Evolutionary conservation across 768 basidiomycete genomes (phyloP).

Genomic region (Amanita polypyramis): DNA sequence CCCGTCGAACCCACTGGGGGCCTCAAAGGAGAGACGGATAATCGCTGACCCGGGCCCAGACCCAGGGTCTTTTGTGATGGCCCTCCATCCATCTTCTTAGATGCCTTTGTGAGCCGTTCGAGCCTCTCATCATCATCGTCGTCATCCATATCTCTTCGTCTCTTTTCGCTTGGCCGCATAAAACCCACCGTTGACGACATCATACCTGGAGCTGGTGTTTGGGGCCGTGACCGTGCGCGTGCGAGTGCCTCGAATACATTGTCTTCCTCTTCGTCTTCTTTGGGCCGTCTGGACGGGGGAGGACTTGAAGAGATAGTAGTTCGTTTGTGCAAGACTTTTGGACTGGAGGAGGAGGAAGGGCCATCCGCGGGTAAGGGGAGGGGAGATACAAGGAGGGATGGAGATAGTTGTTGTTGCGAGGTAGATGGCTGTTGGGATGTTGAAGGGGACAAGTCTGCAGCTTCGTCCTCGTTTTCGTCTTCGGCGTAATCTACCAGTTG

Average conservation of each 20-base stretch:
- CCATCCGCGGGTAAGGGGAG: slow-evolving; percentile 8
- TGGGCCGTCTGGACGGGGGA: slow-evolving; percentile 29
- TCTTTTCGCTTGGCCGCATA: slow-evolving; percentile 56
- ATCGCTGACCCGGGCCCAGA: slow-evolving; percentile 11
- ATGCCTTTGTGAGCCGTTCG: slow-evolving; percentile 48
- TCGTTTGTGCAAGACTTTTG: slow-evolving; percentile 28
- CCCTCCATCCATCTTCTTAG: slow-evolving; percentile 41
- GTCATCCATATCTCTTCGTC: slow-evolving; percentile 64
- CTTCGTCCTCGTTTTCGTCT: slow-evolving; percentile 48
- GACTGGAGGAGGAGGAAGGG: slow-evolving; percentile 17
- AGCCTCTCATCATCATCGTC: slow-evolving; percentile 62
- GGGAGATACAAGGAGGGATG: slow-evolving; percentile 10
- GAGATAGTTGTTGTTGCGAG: slow-evolving; percentile 1
- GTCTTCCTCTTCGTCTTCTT: slow-evolving; percentile 41
- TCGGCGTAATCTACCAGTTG: slow-evolving; percentile 73
- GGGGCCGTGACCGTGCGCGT: slow-evolving; percentile 25
- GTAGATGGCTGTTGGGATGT: slow-evolving; percentile 1
- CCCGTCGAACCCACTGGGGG: neutral
- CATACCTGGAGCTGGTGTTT: slow-evolving; percentile 25
- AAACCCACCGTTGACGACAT: slow-evolving; percentile 26
- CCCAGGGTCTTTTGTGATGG: slow-evolving; percentile 28
- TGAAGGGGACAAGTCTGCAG: neutral
- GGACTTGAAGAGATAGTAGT: slow-evolving; percentile 23
- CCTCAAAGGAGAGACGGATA: neutral
- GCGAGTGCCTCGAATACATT: slow-evolving; percentile 47